Base-by-base conservation (phyloP, 2,329 filamentous ascomycete genomes). In the Uncinocarpus reesii region DNA sequence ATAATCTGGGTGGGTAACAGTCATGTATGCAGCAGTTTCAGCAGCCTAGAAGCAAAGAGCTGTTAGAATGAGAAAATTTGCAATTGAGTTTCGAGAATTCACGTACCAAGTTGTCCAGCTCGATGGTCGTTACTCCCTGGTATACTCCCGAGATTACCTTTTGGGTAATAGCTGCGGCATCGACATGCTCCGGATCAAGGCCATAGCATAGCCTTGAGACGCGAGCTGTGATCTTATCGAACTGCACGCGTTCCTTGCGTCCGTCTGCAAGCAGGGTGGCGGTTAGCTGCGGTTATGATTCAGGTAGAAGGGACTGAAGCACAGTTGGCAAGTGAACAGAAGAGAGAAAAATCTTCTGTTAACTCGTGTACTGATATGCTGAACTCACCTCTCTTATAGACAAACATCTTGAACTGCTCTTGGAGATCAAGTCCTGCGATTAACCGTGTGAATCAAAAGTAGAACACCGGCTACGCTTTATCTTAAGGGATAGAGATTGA, bases 71-170 rank as follows among this genome's bases (percentile, higher is more conserved):
- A 29, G 18, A 29, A 35, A n/a, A 26, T 29, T 41, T 21, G 7
- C 26, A 2, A 24, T 16, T 7, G 13, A 8, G 13, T 10, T 15
- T 32, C 7, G 13, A 31, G 6, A 20, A 21, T 18, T 40, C 36
- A 4, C 86, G 72, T 77, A 96, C 90, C 68, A 98, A 74, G 73
- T 98, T 93, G 62, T 98, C 92, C 50, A 98, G 79, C 73, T 98
- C 89, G 54, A 94, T 78, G 38, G 92, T 98, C 40, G 87, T 96
- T 47, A 98, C 92, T 68, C 92, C 92, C 63, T 95, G 89, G 70
- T 98, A 98, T 57, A 98, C 92, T 75, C 92, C 92, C 62, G 90
- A 94, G 67, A 98, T 98, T 69, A 98, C 92, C 73, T 96, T 98
- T 74, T 95, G 89, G 52, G 92, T 98, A 66, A 98, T 98, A 63